Evolutionary conservation across 345 rosid genomes (phyloP), one percentile per base, ranked within the genome.

Genomic region (Zanthoxylum bungeanum): DNA sequence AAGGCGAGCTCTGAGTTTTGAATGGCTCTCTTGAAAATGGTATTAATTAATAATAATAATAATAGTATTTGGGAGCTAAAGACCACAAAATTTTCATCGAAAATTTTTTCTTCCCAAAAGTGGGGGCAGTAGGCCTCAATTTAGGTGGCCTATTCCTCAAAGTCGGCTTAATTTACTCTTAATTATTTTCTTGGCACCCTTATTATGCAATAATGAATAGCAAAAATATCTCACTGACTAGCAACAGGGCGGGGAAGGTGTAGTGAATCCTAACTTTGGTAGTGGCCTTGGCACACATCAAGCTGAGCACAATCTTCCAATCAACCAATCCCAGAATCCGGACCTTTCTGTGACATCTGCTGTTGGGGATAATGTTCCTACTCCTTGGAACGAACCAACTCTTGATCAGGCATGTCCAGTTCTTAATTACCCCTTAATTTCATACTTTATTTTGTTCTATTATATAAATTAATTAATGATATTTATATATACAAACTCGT

Each of bases 391-490:
- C 37, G 63, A 60, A 31, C 79, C 51, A 52, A 17, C 73, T 30
- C 64, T 71, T 64, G 31, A 28, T 27, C 73, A 75, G 84, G 84
- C 60, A 75, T 71, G 55, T 53, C 12, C 8, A 61, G 30, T 58
- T 28, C 37, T 46, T 58, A 1, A 57, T 28, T 55, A 3, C 28
- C 8, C 39, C 9, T 44, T 58, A 11, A 22, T 11, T 24, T 0
- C 25, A 64, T 14, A 25, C 25, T 55, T n/a, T 0, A 66, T 36
- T 67, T 49, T 24, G n/a, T 47, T 19, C 5, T 28, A n/a, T n/a
- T n/a, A n/a, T n/a, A n/a, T n/a, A n/a, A 36, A 3, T 42, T 42
- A 42, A 42, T 40, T 17, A 10, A 63, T 22, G 24, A 19, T 21
- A 51, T 51, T 19, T 3, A 51, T 21, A 6, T 21, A 34, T 4